These are phyloP conservation scores for Spathaspora passalidarum DNA, from an alignment of 805 yeast species.

Conservation along the genomic window DNA sequence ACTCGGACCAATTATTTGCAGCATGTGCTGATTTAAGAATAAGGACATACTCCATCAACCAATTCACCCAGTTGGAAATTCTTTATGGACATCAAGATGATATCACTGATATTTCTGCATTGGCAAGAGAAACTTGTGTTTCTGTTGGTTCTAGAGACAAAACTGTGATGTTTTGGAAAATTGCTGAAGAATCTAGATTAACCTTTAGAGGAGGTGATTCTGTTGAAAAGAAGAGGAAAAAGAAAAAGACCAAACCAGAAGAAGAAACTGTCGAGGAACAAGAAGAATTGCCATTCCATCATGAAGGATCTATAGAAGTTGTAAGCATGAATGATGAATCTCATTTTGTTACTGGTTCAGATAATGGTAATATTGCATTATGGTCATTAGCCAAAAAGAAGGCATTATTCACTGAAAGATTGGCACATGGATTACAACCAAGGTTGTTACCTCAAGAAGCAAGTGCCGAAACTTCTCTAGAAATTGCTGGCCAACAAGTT, in stretches of 20 bases:
- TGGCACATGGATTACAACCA: constrained; percentile 74
- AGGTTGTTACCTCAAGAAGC: constrained; percentile 37
- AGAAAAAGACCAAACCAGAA: constrained; percentile 19
- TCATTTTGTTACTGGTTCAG: constrained; percentile 92
- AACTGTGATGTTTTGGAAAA: constrained; percentile 95
- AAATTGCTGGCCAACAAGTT: constrained; percentile 44
- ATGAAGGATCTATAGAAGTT: constrained; percentile 88
- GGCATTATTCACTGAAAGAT: constrained; percentile 65
- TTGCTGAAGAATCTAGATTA: constrained; percentile 89
- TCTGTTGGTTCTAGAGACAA: constrained; percentile 95
- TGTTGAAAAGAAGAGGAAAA: constrained; percentile 40
- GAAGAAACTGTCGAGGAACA: constrained; percentile 12
- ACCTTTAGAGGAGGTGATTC: constrained; percentile 90
- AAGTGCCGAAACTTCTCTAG: constrained; percentile 55
- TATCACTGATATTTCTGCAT: constrained; percentile 76
- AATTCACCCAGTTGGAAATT: constrained; percentile 84
- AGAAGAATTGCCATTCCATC: constrained; percentile 32
- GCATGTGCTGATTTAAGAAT: constrained; percentile 91
- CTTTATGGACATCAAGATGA: constrained; percentile 94
- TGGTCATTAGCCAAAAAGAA: constrained; percentile 93
- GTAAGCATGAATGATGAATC: constrained; percentile 90
- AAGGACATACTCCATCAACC: constrained; percentile 81
- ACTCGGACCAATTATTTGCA: constrained; percentile 82
- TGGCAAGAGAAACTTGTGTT: constrained; percentile 86
- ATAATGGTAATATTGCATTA: constrained; percentile 83